These are phyloP conservation scores for Boletus albobrunnescens DNA, from an alignment of 1,284 basidiomycete genomes.

Conservation along the genomic window DNA sequence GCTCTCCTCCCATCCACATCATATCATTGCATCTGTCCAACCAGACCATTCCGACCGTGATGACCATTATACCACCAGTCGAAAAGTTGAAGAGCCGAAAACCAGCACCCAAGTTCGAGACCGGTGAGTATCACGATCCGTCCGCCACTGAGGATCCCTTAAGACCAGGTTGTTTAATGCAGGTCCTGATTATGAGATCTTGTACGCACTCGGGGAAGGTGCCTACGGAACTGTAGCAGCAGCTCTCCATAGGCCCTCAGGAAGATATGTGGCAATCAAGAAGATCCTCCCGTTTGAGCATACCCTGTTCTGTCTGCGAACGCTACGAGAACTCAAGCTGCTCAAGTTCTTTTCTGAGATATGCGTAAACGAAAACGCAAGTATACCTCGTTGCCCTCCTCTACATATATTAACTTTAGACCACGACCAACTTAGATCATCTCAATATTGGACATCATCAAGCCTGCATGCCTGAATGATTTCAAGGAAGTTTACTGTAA, in stretches of 20 bases:
- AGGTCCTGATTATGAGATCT: conserved; percentile 73
- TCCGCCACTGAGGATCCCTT: conserved; percentile 1
- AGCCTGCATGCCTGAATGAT: conserved; percentile 66
- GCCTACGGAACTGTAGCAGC: conserved; percentile 72
- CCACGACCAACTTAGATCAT: conserved; percentile 54
- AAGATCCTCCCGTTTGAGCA: conserved; percentile 85
- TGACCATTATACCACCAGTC: conserved; percentile 10
- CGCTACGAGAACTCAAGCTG: conserved; percentile 75
- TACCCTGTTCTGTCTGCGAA: conserved; percentile 74
- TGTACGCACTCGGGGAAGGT: conserved; percentile 75
- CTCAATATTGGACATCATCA: conserved; percentile 83
- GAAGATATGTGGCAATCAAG: conserved; percentile 73
- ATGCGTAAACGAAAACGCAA: conserved; percentile 76
- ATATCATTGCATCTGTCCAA: background rate
- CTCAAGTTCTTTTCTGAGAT: conserved; percentile 81
- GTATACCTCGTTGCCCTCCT: conserved; percentile 16
- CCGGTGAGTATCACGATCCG: conserved; percentile 42
- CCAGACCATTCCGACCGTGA: background rate
- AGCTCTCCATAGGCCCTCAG: conserved; percentile 61
- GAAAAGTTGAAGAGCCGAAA: conserved; percentile 31
- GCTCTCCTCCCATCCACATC: background rate
- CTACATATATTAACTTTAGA: background rate
- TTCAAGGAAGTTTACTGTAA: conserved; percentile 83
- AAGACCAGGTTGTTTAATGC: conserved; percentile 7
- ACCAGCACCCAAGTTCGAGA: conserved; percentile 62